Evolutionary conservation across 768 basidiomycete genomes (phyloP), one percentile per base, ranked within the genome.

Genomic region (Leccinum arenicola): DNA sequence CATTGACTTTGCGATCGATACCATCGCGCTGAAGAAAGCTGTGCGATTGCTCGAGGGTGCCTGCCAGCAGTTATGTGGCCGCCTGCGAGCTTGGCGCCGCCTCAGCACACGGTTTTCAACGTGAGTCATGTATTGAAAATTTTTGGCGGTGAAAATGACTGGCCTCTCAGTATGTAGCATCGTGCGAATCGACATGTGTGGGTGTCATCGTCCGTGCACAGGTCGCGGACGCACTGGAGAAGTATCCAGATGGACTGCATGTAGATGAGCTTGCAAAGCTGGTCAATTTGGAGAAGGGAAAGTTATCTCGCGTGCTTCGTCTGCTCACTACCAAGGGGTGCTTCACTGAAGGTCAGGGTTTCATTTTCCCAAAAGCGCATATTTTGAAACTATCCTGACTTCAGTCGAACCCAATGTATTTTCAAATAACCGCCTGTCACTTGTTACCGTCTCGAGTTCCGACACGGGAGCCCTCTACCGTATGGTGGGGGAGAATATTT

Each of bases 381-480:
- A 43, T n/a, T 23, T 25, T 25, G 17, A 4, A 45, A 56, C 54
- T 3, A 47, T 33, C 4, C 10, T 40, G 2, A 40, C 21, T 45
- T 35, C 21, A 70, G 73, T 75, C 5, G 54, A 63, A 7, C 64
- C 62, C 6, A 65, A 73, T 21, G 55, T 56, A 0, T 75, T 71
- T 59, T 69, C 71, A 10, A 75, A 74, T 54, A 75, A 71, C 50
- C 74, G 72, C 14, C 61, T 74, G 21, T 75, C 74, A 3, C 64
- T 72, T 14, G 50, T 68, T 2, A 64, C 70, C 4, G 61, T 58
- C 52, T 65, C 67, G 17, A 57, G 10, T 27, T 66, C 54, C 25
- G 51, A 0, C 25, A 50, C 29, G 15, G 61, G 61, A 7, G 66
- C 53, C 12, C 57, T 67, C 11, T 56, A 57, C 0, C 55, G 57